Conservation (phyloP, 2,329 filamentous ascomycete genomes). For the Fusarium brachygibbosum region DNA sequence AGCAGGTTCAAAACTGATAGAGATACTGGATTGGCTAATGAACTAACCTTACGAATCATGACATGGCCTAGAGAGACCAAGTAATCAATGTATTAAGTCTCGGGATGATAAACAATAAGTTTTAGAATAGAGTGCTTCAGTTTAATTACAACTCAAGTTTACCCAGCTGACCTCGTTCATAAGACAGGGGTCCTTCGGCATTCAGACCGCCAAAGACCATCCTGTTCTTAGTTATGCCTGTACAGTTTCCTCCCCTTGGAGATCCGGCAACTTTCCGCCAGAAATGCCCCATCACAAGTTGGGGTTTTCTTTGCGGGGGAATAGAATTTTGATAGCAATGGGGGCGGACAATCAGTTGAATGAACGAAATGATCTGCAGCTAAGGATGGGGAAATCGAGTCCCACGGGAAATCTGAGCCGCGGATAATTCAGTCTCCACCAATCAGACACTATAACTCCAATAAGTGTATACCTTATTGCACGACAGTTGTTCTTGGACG, state of each 20-base stretch:
- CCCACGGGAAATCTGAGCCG: constrained; percentile 41
- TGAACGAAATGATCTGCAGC: constrained; percentile 29
- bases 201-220: constrained; percentile 11
- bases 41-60: too few relatives aligned
- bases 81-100: background rate
- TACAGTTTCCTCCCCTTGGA: background rate
- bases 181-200: background rate
- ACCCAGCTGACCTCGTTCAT: background rate
- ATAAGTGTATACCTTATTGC: constrained; percentile 26
- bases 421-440: constrained; percentile 22
- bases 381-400: constrained; percentile 41
- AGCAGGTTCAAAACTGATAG: background rate
- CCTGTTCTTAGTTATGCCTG: background rate
- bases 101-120: background rate
- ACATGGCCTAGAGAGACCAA: background rate
- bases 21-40: background rate
- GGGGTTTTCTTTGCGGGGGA: constrained; percentile 35
- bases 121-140: background rate
- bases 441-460: background rate
- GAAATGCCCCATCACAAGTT: constrained; percentile 5
- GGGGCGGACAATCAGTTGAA: constrained; percentile 30
- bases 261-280: constrained; percentile 22
- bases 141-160: background rate
- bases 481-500: background rate
- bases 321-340: constrained; percentile 8